Evolutionary conservation across 2,329 filamentous ascomycete genomes (phyloP).

Genomic region (Calonectria ilicicola): DNA sequence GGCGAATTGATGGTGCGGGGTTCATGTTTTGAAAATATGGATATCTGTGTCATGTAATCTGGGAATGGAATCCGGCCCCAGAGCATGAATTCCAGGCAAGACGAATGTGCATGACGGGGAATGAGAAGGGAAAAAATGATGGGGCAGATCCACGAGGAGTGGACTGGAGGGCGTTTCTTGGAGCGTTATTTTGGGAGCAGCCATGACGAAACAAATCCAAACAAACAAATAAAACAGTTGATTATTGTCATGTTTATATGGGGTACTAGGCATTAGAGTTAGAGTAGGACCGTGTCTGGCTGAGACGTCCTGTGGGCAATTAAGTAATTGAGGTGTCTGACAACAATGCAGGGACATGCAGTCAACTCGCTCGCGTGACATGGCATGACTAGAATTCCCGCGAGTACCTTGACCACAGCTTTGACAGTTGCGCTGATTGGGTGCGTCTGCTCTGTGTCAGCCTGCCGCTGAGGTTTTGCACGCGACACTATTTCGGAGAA

Average conservation of each 20-base stretch:
- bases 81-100: conserved; percentile 12
- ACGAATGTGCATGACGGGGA: not conserved
- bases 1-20: not conserved
- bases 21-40: conserved; percentile 6
- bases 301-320: not conserved
- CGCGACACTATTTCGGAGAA: conserved; percentile 9
- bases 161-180: conserved; percentile 25
- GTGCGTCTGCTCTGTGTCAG: not conserved
- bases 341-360: conserved; percentile 2
- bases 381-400: conserved; percentile 12
- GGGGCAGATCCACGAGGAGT: conserved; percentile 12
- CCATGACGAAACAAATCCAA: conserved; percentile 28
- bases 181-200: conserved; percentile 21
- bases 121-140: conserved; percentile 14
- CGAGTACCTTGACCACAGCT: not conserved
- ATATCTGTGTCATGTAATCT: conserved; percentile 7
- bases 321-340: not conserved
- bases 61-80: not conserved
- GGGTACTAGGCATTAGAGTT: not conserved
- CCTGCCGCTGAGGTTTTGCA: not conserved
- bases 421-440: not conserved
- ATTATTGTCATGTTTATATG: conserved; percentile 6
- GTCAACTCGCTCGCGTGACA: conserved; percentile 29
- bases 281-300: not conserved
- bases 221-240: conserved; percentile 10